Evolutionary conservation across 1,139 yeast genomes (phyloP).

Genomic region (Suhomyces choctaworum): DNA sequence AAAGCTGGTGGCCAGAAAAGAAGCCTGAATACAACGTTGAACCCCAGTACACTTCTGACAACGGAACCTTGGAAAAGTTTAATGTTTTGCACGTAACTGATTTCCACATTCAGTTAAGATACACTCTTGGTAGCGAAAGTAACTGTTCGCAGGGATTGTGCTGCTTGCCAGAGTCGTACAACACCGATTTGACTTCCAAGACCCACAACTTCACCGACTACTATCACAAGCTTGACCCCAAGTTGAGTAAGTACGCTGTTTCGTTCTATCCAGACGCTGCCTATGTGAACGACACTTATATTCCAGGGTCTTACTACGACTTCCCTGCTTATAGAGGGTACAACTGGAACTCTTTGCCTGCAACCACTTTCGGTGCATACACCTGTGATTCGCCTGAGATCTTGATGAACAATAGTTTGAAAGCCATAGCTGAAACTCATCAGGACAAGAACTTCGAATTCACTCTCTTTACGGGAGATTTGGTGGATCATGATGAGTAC

Average conservation of each 20-base stretch:
- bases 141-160: slow-evolving; percentile 56
- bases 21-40: slow-evolving; percentile 23
- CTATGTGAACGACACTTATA: slow-evolving; percentile 37
- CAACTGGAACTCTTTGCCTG: slow-evolving; percentile 48
- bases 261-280: slow-evolving; percentile 40
- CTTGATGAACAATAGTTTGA: slow-evolving; percentile 55
- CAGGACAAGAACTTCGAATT: slow-evolving; percentile 49
- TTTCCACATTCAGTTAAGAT: slow-evolving; percentile 61
- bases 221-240: slow-evolving; percentile 22
- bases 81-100: slow-evolving; percentile 47
- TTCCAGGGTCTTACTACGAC: slow-evolving; percentile 43
- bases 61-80: slow-evolving; percentile 30
- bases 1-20: slow-evolving; percentile 36
- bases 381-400: slow-evolving; percentile 65
- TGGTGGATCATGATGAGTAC: slow-evolving; percentile 59
- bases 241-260: slow-evolving; percentile 20
- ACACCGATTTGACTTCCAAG: slow-evolving; percentile 27
- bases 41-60: slow-evolving; percentile 25
- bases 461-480: slow-evolving; percentile 68
- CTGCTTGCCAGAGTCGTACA: slow-evolving; percentile 45
- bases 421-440: slow-evolving; percentile 37
- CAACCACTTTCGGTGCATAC: slow-evolving; percentile 61
- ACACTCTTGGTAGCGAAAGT: slow-evolving; percentile 58
- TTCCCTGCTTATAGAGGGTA: slow-evolving; percentile 40
- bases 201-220: slow-evolving; percentile 37